Evolutionary conservation across 2,329 filamentous ascomycete genomes (phyloP), one percentile per base, ranked within the genome.

Genomic region (Trichoderma koningii): DNA sequence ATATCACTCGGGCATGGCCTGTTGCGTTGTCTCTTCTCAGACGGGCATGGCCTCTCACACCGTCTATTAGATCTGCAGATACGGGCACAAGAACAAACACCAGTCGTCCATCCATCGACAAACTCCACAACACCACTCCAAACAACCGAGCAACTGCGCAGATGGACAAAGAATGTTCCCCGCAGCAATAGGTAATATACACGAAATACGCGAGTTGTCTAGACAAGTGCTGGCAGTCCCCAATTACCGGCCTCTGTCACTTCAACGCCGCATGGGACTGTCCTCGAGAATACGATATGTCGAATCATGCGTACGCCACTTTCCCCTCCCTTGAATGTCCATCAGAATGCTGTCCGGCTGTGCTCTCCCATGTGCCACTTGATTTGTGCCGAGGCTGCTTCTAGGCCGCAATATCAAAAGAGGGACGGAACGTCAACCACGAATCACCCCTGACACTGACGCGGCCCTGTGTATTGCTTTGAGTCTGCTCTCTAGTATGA

Each of bases 101-200:
- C 41, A 41, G 45, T 50, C 23, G 34, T 14, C 34, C 42, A 21
- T 14, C 34, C 42, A 21, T 21, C n/a, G 42, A 38, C 17, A 38
- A 38, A 14, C 38, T 52, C 57, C 57, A 53, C 38, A 62, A 34
- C 57, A 52, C 48, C 48, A 62, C 38, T 62, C 38, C 38, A 19
- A 44, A 53, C 23, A 48, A 10, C 23, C 57, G n/a, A 62, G 47
- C 17, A 52, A 3, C 48, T 26, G 57, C 57, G 34, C 44, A 34
- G 50, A 60, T 42, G 15, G 56, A 9, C 19, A 19, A 28, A n/a
- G 21, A 30, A 2, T 42, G 41, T 45, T 51, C 45, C 34, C 45
- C 45, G 47, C 57, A 51, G 7, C 17, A 6, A 3, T 2, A 23
- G 21, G 21, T 51, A 52, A 61, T 17, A 41, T 51, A 53, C 26